Percentiles rank a stretch among this genome's conserved stretches.
Evolutionary conservation across 2,329 filamentous ascomycete species (phyloP).

Genomic region (Claviceps lovelessii): DNA sequence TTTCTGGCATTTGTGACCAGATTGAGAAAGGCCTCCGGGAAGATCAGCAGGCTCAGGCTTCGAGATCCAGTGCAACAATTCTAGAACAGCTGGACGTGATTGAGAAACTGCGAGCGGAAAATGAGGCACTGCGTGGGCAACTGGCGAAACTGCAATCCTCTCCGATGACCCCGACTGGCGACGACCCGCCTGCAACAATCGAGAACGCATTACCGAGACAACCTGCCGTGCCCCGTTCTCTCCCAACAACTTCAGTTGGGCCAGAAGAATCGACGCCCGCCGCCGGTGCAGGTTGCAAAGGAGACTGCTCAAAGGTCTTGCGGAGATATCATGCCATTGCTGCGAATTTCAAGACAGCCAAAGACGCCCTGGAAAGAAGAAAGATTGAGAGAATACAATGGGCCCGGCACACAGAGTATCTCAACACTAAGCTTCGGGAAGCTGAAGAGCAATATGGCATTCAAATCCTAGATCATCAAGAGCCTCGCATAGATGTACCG

Average conservation of each 20-base stretch:
- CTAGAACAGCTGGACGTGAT: slow-evolving; percentile 11
- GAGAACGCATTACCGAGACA: not conserved
- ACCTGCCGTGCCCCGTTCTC: not conserved
- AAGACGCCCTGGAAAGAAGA: slow-evolving; percentile 24
- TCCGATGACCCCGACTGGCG: not conserved
- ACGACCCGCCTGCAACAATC: not conserved
- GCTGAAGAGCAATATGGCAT: slow-evolving; percentile 26
- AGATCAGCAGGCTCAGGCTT: not conserved
- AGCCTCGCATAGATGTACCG: slow-evolving; percentile 1
- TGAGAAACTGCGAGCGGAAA: slow-evolving; percentile 27
- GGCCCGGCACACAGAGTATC: slow-evolving; percentile 28
- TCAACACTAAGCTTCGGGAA: slow-evolving; percentile 28
- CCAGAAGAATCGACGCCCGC: slow-evolving; percentile 7
- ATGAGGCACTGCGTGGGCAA: slow-evolving; percentile 24
- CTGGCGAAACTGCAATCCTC: slow-evolving; percentile 10
- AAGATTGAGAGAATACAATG: slow-evolving; percentile 30
- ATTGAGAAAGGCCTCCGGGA: slow-evolving; percentile 13
- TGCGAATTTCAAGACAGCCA: slow-evolving; percentile 26
- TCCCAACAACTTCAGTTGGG: not conserved
- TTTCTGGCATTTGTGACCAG: slow-evolving; percentile 24
- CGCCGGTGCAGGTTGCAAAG: slow-evolving; percentile 14
- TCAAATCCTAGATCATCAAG: slow-evolving; percentile 13
- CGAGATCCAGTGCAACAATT: not conserved
- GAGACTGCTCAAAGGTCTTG: slow-evolving; percentile 21
- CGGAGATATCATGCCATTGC: slow-evolving; percentile 27